Evolutionary conservation across 2,329 filamentous ascomycete genomes (phyloP).

Genomic region (Dendrostoma leiphaemia): DNA sequence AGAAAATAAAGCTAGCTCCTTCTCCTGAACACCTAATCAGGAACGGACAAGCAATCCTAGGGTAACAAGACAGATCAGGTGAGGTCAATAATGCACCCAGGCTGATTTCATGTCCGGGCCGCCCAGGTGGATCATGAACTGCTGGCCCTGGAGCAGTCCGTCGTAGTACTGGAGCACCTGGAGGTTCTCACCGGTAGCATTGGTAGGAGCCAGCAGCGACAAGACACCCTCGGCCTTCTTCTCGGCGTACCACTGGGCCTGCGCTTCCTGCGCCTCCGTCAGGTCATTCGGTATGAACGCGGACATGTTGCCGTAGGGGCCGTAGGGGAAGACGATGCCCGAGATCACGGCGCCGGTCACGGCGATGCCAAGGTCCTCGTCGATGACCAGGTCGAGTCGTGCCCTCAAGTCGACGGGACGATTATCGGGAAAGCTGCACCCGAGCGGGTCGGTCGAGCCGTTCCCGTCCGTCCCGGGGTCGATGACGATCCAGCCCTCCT

Average conservation of each 20-base stretch:
- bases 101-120: conserved; percentile 21
- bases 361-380: conserved; percentile 23
- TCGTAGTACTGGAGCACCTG: conserved; percentile 23
- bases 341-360: conserved; percentile 21
- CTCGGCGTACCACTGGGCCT: conserved; percentile 17
- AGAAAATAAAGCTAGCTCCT: too few relatives aligned
- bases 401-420: conserved; percentile 21
- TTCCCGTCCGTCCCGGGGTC: conserved; percentile 22
- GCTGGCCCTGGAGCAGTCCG: conserved; percentile 22
- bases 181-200: conserved; percentile 22
- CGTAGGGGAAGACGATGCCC: conserved; percentile 17
- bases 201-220: conserved; percentile 18
- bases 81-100: conserved; percentile 27
- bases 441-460: conserved; percentile 18
- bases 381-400: conserved; percentile 20
- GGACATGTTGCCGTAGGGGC: neutral
- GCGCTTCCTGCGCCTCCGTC: conserved; percentile 20
- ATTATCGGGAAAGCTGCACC: conserved; percentile 20
- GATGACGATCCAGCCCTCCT: conserved; percentile 22
- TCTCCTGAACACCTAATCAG: too few relatives aligned
- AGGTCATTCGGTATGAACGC: conserved; percentile 16
- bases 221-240: conserved; percentile 17
- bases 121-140: conserved; percentile 23
- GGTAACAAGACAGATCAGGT: too few relatives aligned
- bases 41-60: too few relatives aligned